Evolutionary conservation across 345 rosid genomes (phyloP).

Genomic region (Trapa incisa): DNA sequence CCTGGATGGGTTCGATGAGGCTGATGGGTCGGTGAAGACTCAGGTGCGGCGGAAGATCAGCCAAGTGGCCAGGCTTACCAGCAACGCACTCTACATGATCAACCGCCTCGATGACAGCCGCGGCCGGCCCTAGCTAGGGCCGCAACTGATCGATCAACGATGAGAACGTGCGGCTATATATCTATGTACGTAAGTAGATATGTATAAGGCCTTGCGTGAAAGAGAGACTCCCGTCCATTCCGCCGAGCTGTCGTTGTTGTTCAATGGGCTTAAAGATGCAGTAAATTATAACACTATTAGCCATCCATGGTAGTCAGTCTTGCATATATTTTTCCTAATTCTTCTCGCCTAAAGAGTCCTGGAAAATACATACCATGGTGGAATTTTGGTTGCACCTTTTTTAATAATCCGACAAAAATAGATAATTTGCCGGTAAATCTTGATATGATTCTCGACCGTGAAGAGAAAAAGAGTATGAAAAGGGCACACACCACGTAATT

Average conservation of each 20-base stretch:
- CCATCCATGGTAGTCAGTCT: no score
- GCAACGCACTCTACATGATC: slow-evolving; percentile 79
- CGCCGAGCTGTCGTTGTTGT: neutral
- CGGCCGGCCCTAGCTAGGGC: slow-evolving; percentile 7
- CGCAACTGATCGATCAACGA: neutral
- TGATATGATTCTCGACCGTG: no score
- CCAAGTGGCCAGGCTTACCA: slow-evolving; percentile 56
- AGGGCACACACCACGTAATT: no score
- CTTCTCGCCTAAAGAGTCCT: no score
- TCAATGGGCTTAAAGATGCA: no score
- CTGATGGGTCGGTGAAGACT: slow-evolving; percentile 25
- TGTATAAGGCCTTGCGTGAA: neutral
- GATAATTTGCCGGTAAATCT: no score
- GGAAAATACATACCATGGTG: no score
- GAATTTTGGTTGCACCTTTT: no score
- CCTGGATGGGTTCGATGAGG: slow-evolving; percentile 59
- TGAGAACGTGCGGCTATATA: neutral
- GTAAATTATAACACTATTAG: no score
- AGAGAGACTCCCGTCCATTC: neutral
- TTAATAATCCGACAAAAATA: no score
- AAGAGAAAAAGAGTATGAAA: no score
- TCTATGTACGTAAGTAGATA: neutral
- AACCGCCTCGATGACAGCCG: slow-evolving; percentile 38
- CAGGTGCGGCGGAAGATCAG: slow-evolving; percentile 41
- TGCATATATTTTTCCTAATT: no score